Percentiles rank a stretch among this genome's conserved stretches.
Conservation (phyloP, 768 basidiomycete species). For the Pholiota microspora region DNA sequence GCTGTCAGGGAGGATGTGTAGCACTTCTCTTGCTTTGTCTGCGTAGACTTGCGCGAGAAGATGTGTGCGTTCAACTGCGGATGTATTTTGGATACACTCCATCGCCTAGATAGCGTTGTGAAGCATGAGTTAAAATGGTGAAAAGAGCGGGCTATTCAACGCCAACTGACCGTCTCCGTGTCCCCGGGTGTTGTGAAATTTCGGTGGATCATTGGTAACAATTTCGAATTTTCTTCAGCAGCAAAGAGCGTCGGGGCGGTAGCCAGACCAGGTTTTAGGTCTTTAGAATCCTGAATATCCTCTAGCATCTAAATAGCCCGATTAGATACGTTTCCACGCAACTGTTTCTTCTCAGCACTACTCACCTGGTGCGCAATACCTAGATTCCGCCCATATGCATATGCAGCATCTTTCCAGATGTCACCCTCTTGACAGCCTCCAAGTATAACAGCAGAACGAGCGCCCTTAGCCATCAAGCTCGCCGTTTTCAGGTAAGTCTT, state of each 20-base stretch:
- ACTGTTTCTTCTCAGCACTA: slow-evolving; percentile 8
- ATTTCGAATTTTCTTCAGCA: slow-evolving; percentile 75
- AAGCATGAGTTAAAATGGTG: no score
- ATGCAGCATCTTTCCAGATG: slow-evolving; percentile 84
- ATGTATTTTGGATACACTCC: slow-evolving; percentile 63
- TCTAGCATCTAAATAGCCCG: slow-evolving; percentile 65
- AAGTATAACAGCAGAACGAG: slow-evolving; percentile 81
- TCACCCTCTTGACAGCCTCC: slow-evolving; percentile 81
- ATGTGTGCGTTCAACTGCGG: slow-evolving; percentile 76
- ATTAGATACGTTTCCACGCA: slow-evolving; percentile 5
- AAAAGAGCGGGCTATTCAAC: no score
- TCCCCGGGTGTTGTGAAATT: slow-evolving; percentile 79
- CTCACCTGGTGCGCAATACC: slow-evolving; percentile 71
- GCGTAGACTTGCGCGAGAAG: slow-evolving; percentile 76
- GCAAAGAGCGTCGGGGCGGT: slow-evolving; percentile 87
- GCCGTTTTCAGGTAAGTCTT: slow-evolving; percentile 83
- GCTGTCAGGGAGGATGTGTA: slow-evolving; percentile 74
- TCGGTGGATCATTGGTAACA: slow-evolving; percentile 76
- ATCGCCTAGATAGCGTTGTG: no score
- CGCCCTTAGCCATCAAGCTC: slow-evolving; percentile 85
- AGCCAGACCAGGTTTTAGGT: slow-evolving; percentile 39
- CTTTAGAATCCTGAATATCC: slow-evolving; percentile 75
- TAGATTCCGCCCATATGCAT: slow-evolving; percentile 86
- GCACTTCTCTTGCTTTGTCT: slow-evolving; percentile 67
- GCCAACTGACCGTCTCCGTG: slow-evolving; percentile 68